Evolutionary conservation across 345 rosid species (phyloP).

Genomic region (Salix purpurea): DNA sequence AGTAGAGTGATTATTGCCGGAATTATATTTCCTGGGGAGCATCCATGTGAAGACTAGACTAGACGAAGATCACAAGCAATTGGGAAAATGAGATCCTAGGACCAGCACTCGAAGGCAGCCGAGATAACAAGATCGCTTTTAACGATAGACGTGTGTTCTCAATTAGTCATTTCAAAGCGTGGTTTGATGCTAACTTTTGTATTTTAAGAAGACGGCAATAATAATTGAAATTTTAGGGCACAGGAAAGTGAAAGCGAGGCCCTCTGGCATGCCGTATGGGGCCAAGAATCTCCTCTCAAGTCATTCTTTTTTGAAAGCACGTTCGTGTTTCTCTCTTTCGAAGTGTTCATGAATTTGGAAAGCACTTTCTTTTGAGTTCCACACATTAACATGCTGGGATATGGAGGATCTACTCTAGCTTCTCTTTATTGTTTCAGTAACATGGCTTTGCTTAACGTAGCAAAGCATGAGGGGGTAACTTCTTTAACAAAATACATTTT

Average conservation of each 20-base stretch:
- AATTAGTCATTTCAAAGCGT: slow-evolving; percentile 1
- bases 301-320: slow-evolving; percentile 11
- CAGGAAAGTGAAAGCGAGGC: slow-evolving; percentile 14
- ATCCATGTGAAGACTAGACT: not conserved
- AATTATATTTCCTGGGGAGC: not conserved
- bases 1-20: not conserved
- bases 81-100: not conserved
- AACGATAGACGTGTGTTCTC: not conserved
- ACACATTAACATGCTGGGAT: not conserved
- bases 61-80: not conserved
- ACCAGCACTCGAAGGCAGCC: not conserved
- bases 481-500: not conserved
- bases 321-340: not conserved
- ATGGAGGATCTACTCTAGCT: not conserved
- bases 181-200: slow-evolving; percentile 1
- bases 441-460: too few species aligned
- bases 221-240: slow-evolving; percentile 17
- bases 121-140: not conserved
- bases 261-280: slow-evolving; percentile 11
- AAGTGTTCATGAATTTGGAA: not conserved
- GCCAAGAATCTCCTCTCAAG: slow-evolving; percentile 19
- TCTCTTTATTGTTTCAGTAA: not conserved
- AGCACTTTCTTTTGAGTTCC: not conserved
- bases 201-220: not conserved
- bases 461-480: not conserved